Evolutionary conservation across 148 eudicot genomes (phyloP), one percentile per base, ranked within the genome.

Genomic region (Vaccinium myrtillus): DNA sequence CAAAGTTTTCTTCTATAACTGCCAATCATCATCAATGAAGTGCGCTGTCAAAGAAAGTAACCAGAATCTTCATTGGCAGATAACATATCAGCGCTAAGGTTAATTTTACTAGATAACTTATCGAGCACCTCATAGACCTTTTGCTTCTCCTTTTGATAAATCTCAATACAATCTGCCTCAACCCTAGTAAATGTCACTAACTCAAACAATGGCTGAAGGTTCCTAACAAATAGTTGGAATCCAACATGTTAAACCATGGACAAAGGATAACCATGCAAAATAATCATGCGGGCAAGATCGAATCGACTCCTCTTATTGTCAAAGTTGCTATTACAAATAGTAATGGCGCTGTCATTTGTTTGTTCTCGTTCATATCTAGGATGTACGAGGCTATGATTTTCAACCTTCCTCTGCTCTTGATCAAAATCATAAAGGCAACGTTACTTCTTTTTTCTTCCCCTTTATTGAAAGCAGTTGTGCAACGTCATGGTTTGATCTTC

Each of bases 1-100:
- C 83, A 96, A 83, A 82, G 91, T 81, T 87, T 92, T 93, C 89
- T 92, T 91, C 79, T 84, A 86, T 81, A 94, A 75, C 83, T 83
- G 90, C 99, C 99, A 94, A 63, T 85, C 78, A 70, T 88, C 92
- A 88, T 96, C 97, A 79, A 94, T 90, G 84, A 89, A 96, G 84
- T 94, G 93, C 15, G 94, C 95, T 10, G 91, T 86, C 86, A 96
- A 93, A 89, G 93, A 88, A 30, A 89, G 87, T 92, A 96, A 84
- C 90, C 88, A 63, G 89, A 87, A 76, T 90, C 92, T 82, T 91
- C 95, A 81, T 90, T 92, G 19, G 91, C 91, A 85, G 89, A 79
- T 95, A 94, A 93, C 56, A 84, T 88, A 89, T 93, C 92, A 32
- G 90, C 90, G 53, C 91, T 87, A 87, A 96, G 87, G 84, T 95